Evolutionary conservation across 2,329 filamentous ascomycete species (phyloP).

Genomic region (Aspergillus thermomutatus): DNA sequence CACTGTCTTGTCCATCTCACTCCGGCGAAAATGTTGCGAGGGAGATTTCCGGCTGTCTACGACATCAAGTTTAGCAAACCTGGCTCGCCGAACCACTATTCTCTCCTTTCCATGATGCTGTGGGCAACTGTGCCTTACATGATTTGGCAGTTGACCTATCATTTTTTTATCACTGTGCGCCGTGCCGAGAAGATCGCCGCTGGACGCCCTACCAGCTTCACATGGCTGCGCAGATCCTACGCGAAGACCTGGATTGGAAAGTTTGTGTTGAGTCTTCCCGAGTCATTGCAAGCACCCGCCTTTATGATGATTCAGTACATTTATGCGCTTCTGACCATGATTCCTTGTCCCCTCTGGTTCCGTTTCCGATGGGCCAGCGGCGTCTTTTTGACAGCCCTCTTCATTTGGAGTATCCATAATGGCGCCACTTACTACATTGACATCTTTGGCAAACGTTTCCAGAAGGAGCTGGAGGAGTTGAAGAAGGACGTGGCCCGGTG

Average conservation of each 20-base stretch:
- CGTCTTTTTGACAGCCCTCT: conserved; percentile 74
- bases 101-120: conserved; percentile 77
- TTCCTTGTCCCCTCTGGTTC: conserved; percentile 94
- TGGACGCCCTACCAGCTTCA: conserved; percentile 92
- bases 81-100: conserved; percentile 76
- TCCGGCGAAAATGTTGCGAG: conserved; percentile 59
- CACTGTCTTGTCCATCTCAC: conserved; percentile 89
- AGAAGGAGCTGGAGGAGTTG: conserved; percentile 89
- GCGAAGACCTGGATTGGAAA: conserved; percentile 85
- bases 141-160: conserved; percentile 88
- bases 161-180: conserved; percentile 91
- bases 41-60: conserved; percentile 80
- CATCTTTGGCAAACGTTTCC: conserved; percentile 92
- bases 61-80: conserved; percentile 67
- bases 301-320: conserved; percentile 96
- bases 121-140: conserved; percentile 94
- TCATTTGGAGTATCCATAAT: conserved; percentile 93
- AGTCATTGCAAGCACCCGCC: conserved; percentile 73
- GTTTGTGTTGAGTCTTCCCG: conserved; percentile 74
- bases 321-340: conserved; percentile 89
- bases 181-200: conserved; percentile 95
- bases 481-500: conserved; percentile 85
- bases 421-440: conserved; percentile 98
- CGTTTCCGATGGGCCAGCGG: conserved; percentile 78
- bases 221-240: conserved; percentile 91